Evolutionary conservation across 371 early-diverging fungal species (phyloP), one percentile per base, ranked within the genome.

Genomic region (Phascolomyces articulosus): DNA sequence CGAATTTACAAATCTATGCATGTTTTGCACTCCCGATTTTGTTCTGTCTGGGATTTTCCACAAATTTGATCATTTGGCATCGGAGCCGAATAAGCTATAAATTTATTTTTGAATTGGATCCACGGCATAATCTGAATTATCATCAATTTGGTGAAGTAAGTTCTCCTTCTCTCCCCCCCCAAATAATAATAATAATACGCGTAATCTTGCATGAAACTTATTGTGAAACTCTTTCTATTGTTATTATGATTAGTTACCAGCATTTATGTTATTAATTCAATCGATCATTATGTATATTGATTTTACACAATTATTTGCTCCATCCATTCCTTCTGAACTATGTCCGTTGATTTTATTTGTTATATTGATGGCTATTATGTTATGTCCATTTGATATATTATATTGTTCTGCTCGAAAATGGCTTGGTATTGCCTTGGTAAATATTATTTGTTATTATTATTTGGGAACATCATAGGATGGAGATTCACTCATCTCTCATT

Each of bases 61-160:
- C 90, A 34, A 90, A 92, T 70, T 77, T 93, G 70, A 68, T 83
- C 60, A 84, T 84, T 7, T 94, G 95, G 95, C 70, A 83, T 54
- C 78, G 77, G 15, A 77, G 78, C 20, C 73, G 88, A 53, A 91
- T 94, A 69, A 94, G 93, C 74, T 94, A 94, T 77, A 88, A 88
- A 70, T 94, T 94, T 63, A 93, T 94, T 49, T 94, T 95, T 73
- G 93, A 93, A 57, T 84, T 94, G 26, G 89, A 94, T 67, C 90
- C 92, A 13, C 79, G 95, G 65, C 82, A 91, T 63, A 89, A 92
- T 60, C 71, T 94, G 27, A 78, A 87, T 63, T 88, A 87, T 62
- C 85, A 86, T 62, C 82, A 93, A 64, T 94, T 90, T 72, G 79
- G 83, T 60, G 87, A 87, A 82, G 87, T 84, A 83, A 62, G 18